Base-by-base conservation (phyloP, 2,329 filamentous ascomycete genomes). In the Colletotrichum limetticola region DNA sequence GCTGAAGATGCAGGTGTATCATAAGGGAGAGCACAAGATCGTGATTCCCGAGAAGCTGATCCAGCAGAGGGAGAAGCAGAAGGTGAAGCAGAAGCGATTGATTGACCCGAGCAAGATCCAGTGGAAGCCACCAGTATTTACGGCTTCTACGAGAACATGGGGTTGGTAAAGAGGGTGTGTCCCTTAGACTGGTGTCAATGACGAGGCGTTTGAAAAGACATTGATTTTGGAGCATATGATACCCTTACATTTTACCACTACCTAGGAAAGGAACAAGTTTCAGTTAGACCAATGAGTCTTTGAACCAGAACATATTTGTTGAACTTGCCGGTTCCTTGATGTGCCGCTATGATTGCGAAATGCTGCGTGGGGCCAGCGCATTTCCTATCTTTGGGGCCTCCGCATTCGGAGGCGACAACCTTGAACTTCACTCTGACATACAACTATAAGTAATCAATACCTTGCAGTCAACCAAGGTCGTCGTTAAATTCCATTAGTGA, bases 81-180 rank as follows among this genome's bases (percentile, higher is more conserved):
- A 93, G 83, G 80, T 90, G 66, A 98, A 97, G 83, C 91, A 92
- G 72, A 92, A 92, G 82, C 89, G 93, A 67, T 84, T 89, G 57
- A 95, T 99, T 75, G 93, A 97, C 74, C 88, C 95, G 0, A 89
- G 91, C 24, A 89, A 90, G 78, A 91, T 99, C 70, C 93, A 95
- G 78, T 99, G 97, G 97, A 98, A 97, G 83, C 96, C 97, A 12
- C 97, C 97, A 0, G 94, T 98, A 0, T 98, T 98, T 80, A 95
- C 93, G 30, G 95, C 96, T 1, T 94, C 93, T 16, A 94, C 91
- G 77, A 89, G 96, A 77, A 98, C 96, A 14, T 98, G 97, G 97
- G 97, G 95, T 74, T 98, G 96, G 96, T 98, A 86, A 28, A 56
- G 28, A 16, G 14, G 1, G 12, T 12, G 12, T 12, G 12, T 30